Base-by-base conservation (phyloP, 1,284 basidiomycete genomes). In the Heterobasidion parviporum region DNA sequence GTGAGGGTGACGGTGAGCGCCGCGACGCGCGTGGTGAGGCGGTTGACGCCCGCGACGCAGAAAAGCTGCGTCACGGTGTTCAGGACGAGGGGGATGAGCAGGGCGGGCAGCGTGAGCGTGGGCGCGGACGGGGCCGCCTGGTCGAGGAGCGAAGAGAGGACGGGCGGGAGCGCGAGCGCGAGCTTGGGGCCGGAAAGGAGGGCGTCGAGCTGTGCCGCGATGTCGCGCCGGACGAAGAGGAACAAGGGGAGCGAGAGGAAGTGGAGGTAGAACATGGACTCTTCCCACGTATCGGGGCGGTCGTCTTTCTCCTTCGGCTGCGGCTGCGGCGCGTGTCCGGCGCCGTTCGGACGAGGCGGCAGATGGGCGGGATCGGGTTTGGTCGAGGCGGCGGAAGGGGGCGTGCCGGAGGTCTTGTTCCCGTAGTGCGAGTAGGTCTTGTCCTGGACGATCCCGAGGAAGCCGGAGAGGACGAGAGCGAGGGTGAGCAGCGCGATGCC, bases 11-110 rank as follows among this genome's bases (percentile, higher is more conserved):
- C 94, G 0, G 85, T 91, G 9, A 96, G 78, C 7, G 87, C 81
- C 49, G 83, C 86, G 3, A 95, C 90, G 46, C 81, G 78, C 1
- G 82, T 80, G 0, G 93, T 94, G 56, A 98, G 77, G 43, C 90
- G 78, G 67, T 98, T 87, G 47, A 97, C 94, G 43, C 94, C 95
- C 2, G 91, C 78, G n/a, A 92, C 87, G 69, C 94, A 98, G 14
- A 96, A 59, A 2, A 94, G 77, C 67, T 96, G 93, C 0, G 94
- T 97, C 38, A 88, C 61, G 3, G 94, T 87, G 70, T 96, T 97
- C 34, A 89, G 69, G 6, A 79, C 65, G 36, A 98, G 79, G 1
- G 86, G 82, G 10, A 87, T 59, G 64, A 86, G 80, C 3, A 67
- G 34, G 47, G 46, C 16, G 33, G 68, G 70, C 35, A 68, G 51